These are phyloP conservation scores for Rhodomyrtus psidioides DNA, from an alignment of 441 rosid genomes.

Conservation along the genomic window DNA sequence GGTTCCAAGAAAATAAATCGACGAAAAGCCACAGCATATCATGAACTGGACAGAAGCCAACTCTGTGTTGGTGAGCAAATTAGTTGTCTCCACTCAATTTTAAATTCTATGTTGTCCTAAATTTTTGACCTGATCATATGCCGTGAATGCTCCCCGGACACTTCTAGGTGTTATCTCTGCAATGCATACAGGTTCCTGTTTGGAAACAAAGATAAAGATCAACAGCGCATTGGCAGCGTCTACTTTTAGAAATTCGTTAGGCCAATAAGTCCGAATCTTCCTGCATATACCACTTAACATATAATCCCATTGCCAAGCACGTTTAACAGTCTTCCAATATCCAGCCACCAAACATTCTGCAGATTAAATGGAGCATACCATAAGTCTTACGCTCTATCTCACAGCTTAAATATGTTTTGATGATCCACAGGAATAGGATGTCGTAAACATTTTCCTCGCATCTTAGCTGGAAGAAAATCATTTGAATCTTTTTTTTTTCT, in stretches of 20 bases:
- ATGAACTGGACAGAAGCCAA: slow-evolving; percentile 25
- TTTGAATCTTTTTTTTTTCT: no score
- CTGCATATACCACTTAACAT: slow-evolving; percentile 29
- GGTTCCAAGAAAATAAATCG: slow-evolving; percentile 36
- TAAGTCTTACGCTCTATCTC: neutral
- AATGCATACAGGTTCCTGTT: slow-evolving; percentile 33
- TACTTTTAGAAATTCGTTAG: no score
- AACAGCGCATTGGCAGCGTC: neutral
- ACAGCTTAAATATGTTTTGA: neutral
- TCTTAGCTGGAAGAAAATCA: neutral
- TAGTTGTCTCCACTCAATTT: neutral
- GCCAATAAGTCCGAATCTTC: neutral
- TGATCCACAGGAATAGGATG: neutral
- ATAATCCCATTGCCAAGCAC: slow-evolving; percentile 39
- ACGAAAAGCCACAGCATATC: slow-evolving; percentile 29
- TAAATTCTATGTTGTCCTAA: neutral
- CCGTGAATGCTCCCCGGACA: slow-evolving; percentile 9
- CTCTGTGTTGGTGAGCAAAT: neutral
- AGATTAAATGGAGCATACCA: neutral
- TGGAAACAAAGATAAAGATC: neutral
- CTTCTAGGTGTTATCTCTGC: slow-evolving; percentile 13
- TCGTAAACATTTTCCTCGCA: neutral
- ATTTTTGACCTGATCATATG: neutral
- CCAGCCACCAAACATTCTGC: slow-evolving; percentile 27
- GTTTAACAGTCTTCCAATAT: slow-evolving; percentile 32